These are phyloP conservation scores for Pulveroboletus frians DNA, from an alignment of 768 basidiomycete genomes.

Conservation along the genomic window DNA sequence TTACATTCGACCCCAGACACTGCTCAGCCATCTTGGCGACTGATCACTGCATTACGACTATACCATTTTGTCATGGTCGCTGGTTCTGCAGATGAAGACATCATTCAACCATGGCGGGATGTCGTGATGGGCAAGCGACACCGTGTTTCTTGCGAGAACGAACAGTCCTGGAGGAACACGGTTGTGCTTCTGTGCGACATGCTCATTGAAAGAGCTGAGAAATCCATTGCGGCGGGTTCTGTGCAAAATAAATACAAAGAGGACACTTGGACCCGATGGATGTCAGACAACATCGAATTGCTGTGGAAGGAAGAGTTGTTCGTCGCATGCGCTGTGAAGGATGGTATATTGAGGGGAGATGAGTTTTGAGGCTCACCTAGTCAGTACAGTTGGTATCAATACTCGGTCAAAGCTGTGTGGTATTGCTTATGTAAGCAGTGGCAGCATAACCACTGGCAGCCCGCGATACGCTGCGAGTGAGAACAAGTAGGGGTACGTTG, in stretches of 20 bases:
- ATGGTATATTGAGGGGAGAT: constrained; percentile 42
- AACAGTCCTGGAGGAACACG: constrained; percentile 42
- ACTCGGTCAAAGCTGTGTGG: too few relatives aligned
- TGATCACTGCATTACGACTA: constrained; percentile 68
- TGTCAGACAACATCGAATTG: constrained; percentile 35
- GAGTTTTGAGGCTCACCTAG: constrained; percentile 43
- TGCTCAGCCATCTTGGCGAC: constrained; percentile 74
- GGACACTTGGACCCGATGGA: constrained; percentile 31
- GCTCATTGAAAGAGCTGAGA: constrained; percentile 33
- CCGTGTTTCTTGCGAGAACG: constrained; percentile 45
- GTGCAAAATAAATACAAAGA: neutral
- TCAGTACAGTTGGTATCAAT: too few relatives aligned
- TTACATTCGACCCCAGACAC: constrained; percentile 56
- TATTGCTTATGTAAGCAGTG: too few relatives aligned
- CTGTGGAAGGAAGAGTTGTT: constrained; percentile 60
- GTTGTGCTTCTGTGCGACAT: constrained; percentile 36
- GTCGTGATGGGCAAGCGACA: constrained; percentile 45
- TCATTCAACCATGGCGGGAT: constrained; percentile 48
- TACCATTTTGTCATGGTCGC: constrained; percentile 43
- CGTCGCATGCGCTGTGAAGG: constrained; percentile 45
- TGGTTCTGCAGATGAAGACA: constrained; percentile 23
- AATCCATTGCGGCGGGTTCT: constrained; percentile 5
- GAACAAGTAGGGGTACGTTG: neutral
- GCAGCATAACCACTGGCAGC: too few relatives aligned
- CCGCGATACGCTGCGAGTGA: neutral